Conservation (phyloP, 495 filamentous ascomycete genomes). For the Pseudomonodictys pantanalensis region DNA sequence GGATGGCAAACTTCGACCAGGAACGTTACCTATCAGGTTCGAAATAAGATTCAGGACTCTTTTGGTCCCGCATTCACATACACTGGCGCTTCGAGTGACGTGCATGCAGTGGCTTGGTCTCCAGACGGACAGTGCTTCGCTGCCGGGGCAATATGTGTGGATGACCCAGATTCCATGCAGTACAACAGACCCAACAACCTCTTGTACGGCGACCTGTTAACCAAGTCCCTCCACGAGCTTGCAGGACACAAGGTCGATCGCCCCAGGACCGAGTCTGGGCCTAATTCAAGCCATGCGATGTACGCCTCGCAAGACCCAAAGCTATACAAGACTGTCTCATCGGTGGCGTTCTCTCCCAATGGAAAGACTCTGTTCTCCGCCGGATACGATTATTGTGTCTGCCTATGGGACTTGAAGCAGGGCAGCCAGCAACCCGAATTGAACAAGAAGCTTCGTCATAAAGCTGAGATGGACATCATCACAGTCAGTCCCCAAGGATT, state of each 20-base stretch:
- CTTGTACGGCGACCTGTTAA: slow-evolving; percentile 61
- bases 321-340: slow-evolving; percentile 73
- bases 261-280: slow-evolving; percentile 44
- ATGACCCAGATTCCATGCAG: slow-evolving; percentile 72
- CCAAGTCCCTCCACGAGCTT: slow-evolving; percentile 58
- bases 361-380: slow-evolving; percentile 66
- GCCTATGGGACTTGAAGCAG: slow-evolving; percentile 62
- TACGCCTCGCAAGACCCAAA: slow-evolving; percentile 62
- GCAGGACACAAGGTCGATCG: slow-evolving; percentile 61
- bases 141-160: slow-evolving; percentile 67
- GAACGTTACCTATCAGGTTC: slow-evolving; percentile 30
- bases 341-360: slow-evolving; percentile 64
- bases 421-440: slow-evolving; percentile 38
- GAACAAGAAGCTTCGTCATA: slow-evolving; percentile 59
- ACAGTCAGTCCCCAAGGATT: slow-evolving; percentile 45
- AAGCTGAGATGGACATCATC: slow-evolving; percentile 69
- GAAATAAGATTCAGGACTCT: slow-evolving; percentile 30
- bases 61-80: slow-evolving; percentile 35
- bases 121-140: slow-evolving; percentile 46
- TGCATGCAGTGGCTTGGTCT: slow-evolving; percentile 56
- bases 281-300: slow-evolving; percentile 56
- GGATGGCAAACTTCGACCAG: slow-evolving; percentile 16
- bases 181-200: slow-evolving; percentile 83
- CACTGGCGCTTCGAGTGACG: slow-evolving; percentile 53
- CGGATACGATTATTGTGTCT: slow-evolving; percentile 77